Evolutionary conservation across 768 basidiomycete genomes (phyloP), one percentile per base, ranked within the genome.

Genomic region (Multifurca ochricompacta): DNA sequence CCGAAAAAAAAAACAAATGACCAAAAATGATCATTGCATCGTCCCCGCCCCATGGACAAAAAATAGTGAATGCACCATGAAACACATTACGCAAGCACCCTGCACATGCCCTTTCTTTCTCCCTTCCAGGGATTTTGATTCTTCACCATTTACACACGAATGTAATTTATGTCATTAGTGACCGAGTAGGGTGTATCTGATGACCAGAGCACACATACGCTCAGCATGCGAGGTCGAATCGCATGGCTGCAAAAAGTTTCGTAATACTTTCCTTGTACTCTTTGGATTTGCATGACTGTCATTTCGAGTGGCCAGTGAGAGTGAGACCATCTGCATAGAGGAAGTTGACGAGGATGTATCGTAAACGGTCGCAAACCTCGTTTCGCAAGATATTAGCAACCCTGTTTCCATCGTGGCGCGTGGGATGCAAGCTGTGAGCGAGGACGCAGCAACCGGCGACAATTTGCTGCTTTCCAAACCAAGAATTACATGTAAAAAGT

Each of bases 21-120:
- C n/a, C n/a, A n/a, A n/a, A 21, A 53, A 53, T 32, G 14, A 45
- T 18, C 36, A 21, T 31, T 30, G 10, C 31, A 39, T 23, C 41
- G 43, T 51, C 27, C 28, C 13, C 10, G 31, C 37, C n/a, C n/a
- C n/a, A n/a, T n/a, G n/a, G n/a, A 39, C 54, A 54, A 47, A n/a
- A n/a, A n/a, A n/a, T n/a, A n/a, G 11, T 40, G 3, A 31, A 36
- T 42, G 39, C 48, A 56, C 19, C 16, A 37, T 18, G 40, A 56
- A 50, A 46, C 21, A 9, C 40, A 55, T 44, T 5, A 47, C 31
- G 28, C 54, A 47, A 56, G 23, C 42, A 58, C 11, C 44, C 23
- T 16, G 35, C 18, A 36, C 48, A 35, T 53, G 13, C 4, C 5
- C 32, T 27, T 36, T 42, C 57, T 25, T 56, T 43, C 30, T 44